These are phyloP conservation scores for Auricularia auricula-judae DNA, from an alignment of 768 basidiomycete genomes.

Conservation along the genomic window DNA sequence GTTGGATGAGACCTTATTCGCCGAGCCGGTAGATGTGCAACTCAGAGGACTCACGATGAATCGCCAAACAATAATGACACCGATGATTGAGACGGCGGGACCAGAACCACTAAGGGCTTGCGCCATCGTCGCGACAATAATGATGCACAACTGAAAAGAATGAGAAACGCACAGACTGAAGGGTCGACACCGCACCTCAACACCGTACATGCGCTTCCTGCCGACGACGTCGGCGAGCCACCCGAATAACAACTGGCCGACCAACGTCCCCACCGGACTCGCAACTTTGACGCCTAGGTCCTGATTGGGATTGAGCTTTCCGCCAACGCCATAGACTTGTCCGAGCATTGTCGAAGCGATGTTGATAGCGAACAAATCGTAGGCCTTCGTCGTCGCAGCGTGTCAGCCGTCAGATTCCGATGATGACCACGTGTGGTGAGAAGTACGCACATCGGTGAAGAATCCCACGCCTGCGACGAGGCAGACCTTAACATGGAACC, in stretches of 20 bases:
- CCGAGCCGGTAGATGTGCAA: background rate
- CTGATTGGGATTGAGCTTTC: conserved; percentile 46
- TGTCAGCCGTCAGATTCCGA: background rate
- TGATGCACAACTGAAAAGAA: conserved; percentile 32
- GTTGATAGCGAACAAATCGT: conserved; percentile 86
- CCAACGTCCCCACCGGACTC: conserved; percentile 61
- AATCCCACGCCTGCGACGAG: conserved; percentile 69
- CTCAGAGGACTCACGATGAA: conserved; percentile 45
- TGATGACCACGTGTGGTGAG: background rate
- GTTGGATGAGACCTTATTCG: background rate
- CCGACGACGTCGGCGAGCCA: conserved; percentile 71
- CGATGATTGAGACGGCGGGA: conserved; percentile 60
- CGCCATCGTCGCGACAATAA: conserved; percentile 68
- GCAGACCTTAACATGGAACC: conserved; percentile 75
- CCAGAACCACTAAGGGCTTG: conserved; percentile 66
- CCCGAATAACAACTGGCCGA: conserved; percentile 70
- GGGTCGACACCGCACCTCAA: background rate
- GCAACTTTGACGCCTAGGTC: conserved; percentile 71
- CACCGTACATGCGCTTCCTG: conserved; percentile 71
- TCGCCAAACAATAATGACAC: conserved; percentile 73
- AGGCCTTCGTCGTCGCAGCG: conserved; percentile 24
- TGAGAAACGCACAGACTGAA: background rate
- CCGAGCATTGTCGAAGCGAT: conserved; percentile 77
- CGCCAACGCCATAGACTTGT: conserved; percentile 54
- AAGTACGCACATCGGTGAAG: conserved; percentile 66